phyloP scores from a whole-genome alignment of 2,329 filamentous ascomycete species.

The Arachnopeziza araneosa region DNA sequence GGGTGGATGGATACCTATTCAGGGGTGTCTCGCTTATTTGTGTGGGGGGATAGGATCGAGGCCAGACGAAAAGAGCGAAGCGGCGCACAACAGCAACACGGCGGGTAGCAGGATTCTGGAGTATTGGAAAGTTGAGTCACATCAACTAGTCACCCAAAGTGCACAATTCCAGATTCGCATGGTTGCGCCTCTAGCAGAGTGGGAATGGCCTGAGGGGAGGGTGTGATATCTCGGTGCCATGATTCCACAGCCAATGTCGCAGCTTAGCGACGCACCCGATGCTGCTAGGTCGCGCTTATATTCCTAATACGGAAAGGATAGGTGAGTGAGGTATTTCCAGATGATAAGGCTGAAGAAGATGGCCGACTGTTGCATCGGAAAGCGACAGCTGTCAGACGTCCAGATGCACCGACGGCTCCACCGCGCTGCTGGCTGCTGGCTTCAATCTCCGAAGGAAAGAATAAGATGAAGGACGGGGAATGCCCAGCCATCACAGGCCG shows the following conservation, averaged over 20 bases:
- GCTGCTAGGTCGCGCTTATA: background rate
- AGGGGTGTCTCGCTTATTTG: background rate
- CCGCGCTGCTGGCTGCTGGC: background rate
- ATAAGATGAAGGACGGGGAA: background rate
- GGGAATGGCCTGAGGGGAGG: background rate
- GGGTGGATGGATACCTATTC: background rate
- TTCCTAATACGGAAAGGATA: background rate
- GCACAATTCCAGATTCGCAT: background rate
- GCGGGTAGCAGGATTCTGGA: background rate
- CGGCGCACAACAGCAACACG: background rate
- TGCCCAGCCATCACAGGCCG: background rate
- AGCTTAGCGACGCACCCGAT: background rate
- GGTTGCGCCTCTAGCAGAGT: background rate
- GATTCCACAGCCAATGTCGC: background rate
- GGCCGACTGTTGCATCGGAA: background rate
- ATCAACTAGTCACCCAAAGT: background rate
- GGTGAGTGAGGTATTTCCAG: background rate
- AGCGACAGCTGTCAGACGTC: background rate
- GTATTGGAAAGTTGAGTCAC: background rate
- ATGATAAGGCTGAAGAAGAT: background rate
- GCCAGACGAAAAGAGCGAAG: background rate
- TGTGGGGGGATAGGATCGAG: background rate
- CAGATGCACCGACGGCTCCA: background rate
- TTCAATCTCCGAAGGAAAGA: background rate
- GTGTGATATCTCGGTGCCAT: background rate